phyloP scores from a whole-genome alignment of 2,329 filamentous ascomycete genomes.

The Penicillium palitans region DNA sequence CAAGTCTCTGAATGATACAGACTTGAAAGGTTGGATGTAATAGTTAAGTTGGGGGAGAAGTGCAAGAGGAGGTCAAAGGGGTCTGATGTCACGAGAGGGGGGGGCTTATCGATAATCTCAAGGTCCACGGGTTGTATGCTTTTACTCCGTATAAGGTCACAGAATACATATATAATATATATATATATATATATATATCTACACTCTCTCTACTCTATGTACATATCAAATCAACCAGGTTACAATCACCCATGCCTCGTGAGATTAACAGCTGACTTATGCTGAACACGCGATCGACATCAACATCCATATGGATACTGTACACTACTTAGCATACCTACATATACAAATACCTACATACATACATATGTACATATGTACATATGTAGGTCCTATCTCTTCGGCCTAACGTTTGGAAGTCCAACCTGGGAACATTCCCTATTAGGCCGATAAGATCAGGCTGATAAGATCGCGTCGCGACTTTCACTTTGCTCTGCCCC shows the following conservation, averaged over 20 bases:
- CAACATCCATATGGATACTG: neutral
- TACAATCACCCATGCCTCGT: neutral
- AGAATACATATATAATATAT: too few relatives aligned
- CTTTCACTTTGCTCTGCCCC: slow-evolving; percentile 3
- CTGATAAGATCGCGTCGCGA: slow-evolving; percentile 9
- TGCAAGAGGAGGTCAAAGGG: neutral
- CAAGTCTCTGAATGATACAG: neutral
- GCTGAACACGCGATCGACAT: neutral
- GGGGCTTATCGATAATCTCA: neutral
- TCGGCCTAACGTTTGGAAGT: neutral
- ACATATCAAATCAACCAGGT: neutral
- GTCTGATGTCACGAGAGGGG: neutral
- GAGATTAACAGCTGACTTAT: neutral
- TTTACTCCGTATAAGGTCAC: too few relatives aligned
- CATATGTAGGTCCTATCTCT: neutral
- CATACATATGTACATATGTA: too few relatives aligned
- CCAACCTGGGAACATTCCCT: neutral
- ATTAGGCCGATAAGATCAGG: slow-evolving; percentile 2
- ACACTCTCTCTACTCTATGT: neutral
- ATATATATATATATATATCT: neutral
- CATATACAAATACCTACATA: neutral
- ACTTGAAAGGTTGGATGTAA: neutral
- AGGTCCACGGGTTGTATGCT: too few relatives aligned
- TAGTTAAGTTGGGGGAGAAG: too few relatives aligned
- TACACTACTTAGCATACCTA: neutral